Base-by-base conservation (phyloP, 1,284 basidiomycete species). In the Anthracocystis setariae region DNA sequence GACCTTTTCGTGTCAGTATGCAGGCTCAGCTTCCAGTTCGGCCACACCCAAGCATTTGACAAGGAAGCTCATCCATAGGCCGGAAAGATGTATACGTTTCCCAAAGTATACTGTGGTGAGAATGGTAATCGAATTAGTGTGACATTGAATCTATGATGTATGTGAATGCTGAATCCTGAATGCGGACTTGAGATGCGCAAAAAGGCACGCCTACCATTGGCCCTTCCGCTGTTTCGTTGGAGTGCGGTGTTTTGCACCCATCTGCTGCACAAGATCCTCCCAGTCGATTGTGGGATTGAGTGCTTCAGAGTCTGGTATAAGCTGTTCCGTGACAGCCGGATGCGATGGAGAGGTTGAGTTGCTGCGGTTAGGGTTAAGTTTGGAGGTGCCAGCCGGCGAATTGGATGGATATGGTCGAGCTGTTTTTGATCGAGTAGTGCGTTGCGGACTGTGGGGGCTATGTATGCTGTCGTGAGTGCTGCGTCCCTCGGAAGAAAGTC, bases 381-480 rank as follows among this genome's bases (percentile, higher is more conserved):
- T 29, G 7, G 29, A 29, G 29, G 29, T 29, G 29, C 29, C 29
- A 29, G 5, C 12, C 5, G 29, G 29, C 5, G 29, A 29, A 12
- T n/a, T n/a, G n/a, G n/a, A n/a, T n/a, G 23, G 21, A 24, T 21
- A 4, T 25, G 42, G 3, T 21, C 15, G 47, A 1, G 20, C 9
- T 18, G 38, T 8, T 20, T 18, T 58, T 0, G 46, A 1, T 10
- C 44, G 53, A 10, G 9, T 21, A 1, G 27, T 8, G 13, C 37
- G 39, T 2, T 39, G 39, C 2, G 18, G 5, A 23, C 51, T 56
- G 2, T 49, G 49, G 12, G 66, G 66, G 18, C 54, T 61, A 38
- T 69, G 60, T 2, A 69, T 63, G 66, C 66, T 69, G 23, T 69
- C 60, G 38, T 5, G 48, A 13, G 66, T 69, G 32, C 39, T 32